Evolutionary conservation across 2,329 filamentous ascomycete species (phyloP), one percentile per base, ranked within the genome.

Genomic region (Ophiosphaerella narmari): DNA sequence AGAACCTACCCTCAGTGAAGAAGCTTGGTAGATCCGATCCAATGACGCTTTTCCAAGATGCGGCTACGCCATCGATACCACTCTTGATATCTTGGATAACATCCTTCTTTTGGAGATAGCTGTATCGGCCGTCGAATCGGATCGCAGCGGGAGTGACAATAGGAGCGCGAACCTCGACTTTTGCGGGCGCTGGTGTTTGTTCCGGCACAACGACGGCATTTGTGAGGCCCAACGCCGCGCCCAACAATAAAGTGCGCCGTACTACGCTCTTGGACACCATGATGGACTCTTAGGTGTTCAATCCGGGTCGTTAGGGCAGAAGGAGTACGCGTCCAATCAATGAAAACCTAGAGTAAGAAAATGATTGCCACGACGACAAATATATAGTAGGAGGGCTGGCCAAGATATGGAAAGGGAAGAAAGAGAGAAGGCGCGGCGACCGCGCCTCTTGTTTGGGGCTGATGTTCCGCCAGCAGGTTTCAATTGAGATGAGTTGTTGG

Each of bases 1-100:
- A 39, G 31, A 46, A 43, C 66, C 41, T 56, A 72, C 71, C 71
- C 9, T 67, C 65, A 16, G 70, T 70, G 46, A 74, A 70, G 48
- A 68, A 74, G 54, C 60, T 67, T 21, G 72, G 72, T 33, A 74
- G 57, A 43, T 68, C 68, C 0, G 63, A 63, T 13, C 71, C 71
- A 12, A 74, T 46, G 4, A 70, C 64, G 40, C 67, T 71, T 26
- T 63, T 71, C 46, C 71, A 61, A 9, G 67, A 70, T 11, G 65
- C 52, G 14, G 66, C 60, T 21, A 69, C 47, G 39, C 63, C 58
- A 12, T 68, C 62, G 0, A 69, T 68, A 33, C 65, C 67, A 46
- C 59, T 68, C 39, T 60, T 61, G 48, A 73, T 68, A 23, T 72
- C 63, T 18, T 60, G 55, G 11, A 74, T 29, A 12, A 73, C 58